Conservation (phyloP, 108 stramenopile genomes). For the Nitzschia sp. region DNA sequence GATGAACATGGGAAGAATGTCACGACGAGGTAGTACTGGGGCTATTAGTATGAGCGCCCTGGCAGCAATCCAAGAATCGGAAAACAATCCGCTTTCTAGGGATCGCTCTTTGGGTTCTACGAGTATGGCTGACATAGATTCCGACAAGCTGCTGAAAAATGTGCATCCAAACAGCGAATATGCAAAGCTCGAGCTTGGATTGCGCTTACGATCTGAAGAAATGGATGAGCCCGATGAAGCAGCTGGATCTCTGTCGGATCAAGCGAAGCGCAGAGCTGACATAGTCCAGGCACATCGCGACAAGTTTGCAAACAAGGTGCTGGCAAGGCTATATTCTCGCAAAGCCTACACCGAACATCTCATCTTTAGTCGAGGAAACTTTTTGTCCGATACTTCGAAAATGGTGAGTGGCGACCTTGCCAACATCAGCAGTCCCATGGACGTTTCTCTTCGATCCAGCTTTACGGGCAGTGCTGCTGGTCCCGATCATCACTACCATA, state of each 20-base stretch:
- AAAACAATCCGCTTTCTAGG: not conserved
- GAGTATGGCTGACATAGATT: not conserved
- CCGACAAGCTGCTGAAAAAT: slow-evolving; percentile 27
- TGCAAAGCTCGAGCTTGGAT: slow-evolving; percentile 23
- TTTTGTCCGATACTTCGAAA: slow-evolving; percentile 64
- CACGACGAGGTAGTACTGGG: slow-evolving; percentile 20
- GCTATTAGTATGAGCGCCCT: slow-evolving; percentile 7
- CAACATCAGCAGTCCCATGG: slow-evolving; percentile 18
- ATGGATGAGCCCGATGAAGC: slow-evolving; percentile 23
- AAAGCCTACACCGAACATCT: slow-evolving; percentile 61
- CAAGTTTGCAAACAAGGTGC: slow-evolving; percentile 69
- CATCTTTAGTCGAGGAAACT: slow-evolving; percentile 65
- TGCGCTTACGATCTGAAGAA: slow-evolving; percentile 42
- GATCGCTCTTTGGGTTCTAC: too few relatives aligned
- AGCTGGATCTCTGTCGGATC: not conserved
- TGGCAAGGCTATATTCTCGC: slow-evolving; percentile 59
- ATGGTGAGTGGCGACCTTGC: slow-evolving; percentile 64
- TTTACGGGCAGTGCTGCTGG: slow-evolving; percentile 12
- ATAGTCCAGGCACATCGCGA: slow-evolving; percentile 33
- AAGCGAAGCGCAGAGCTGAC: not conserved
- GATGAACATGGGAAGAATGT: not conserved
- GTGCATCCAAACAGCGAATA: slow-evolving; percentile 28
- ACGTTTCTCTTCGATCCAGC: not conserved
- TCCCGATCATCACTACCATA: slow-evolving; percentile 31
- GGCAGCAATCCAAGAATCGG: slow-evolving; percentile 13